Evolutionary conservation across 257 asterid species (phyloP), one percentile per base, ranked within the genome.

Genomic region (Jaltomata sinuosa): DNA sequence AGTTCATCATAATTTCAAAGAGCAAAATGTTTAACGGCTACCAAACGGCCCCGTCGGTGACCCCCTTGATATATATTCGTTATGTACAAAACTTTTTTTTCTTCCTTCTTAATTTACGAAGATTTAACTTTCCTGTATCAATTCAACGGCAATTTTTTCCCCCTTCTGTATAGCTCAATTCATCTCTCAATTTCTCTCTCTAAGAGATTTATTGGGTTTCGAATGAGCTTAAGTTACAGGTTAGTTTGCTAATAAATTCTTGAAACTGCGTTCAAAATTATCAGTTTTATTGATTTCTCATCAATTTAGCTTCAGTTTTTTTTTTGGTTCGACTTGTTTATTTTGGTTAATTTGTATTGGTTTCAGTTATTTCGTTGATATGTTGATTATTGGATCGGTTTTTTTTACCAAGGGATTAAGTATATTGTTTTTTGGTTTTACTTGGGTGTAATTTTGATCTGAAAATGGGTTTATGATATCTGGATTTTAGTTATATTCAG

Each of bases 61-160:
- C 71, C 27, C 27, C 88, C 90, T 29, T 89, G 81, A 86, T 83
- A 90, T 95, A 95, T 95, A 38, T 38, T 94, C 98, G 98, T 94
- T 94, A 93, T 91, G 88, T 91, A 94, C 98, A 91, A 95, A 87
- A 78, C 31, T 65, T 71, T 52, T 16, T 3, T 15, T 29, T 79
- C 14, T 12, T 15, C 53, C 14, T 14, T 15, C 2, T 12, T 29
- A 69, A 82, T 76, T 85, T 84, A 82, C 80, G 12, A 86, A 91
- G 79, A 84, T 62, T 61, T 68, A n/a, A 34, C 42, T 61, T 64
- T 64, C 81, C 47, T 83, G 88, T 79, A 82, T 54, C 87, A 85
- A n/a, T 92, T 95, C 97, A 95, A 93, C 98, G 97, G 94, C 91
- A 94, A 92, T 88, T 91, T 90, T 61, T 55, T 55, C 6, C 21